Evolutionary conservation across 139 green algal species (phyloP).

Genomic region (Haematococcus lacustris): DNA sequence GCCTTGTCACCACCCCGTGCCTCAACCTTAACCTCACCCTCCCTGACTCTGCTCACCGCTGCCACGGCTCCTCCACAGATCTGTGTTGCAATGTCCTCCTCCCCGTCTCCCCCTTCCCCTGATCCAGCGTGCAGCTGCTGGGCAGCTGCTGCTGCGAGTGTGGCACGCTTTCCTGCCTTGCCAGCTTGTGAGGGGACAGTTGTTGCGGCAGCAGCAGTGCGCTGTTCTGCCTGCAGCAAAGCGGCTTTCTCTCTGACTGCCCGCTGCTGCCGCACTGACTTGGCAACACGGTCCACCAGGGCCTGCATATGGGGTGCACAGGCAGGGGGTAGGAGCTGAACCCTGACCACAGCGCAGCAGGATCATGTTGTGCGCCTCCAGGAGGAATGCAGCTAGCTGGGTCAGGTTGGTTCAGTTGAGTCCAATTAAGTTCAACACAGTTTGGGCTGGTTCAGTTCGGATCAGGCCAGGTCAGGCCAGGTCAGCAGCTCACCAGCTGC

Average conservation of each 20-base stretch:
- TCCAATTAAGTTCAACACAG: neutral
- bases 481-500: constrained; percentile 7
- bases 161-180: too few species aligned
- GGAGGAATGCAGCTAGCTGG: neutral
- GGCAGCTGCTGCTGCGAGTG: too few species aligned
- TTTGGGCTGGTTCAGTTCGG: too few species aligned
- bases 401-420: neutral
- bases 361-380: neutral
- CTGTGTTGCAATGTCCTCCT: neutral
- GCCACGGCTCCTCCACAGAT: too few species aligned
- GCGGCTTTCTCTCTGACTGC: neutral
- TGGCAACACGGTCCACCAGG: neutral
- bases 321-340: neutral
- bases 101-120: neutral
- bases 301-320: neutral
- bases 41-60: too few species aligned
- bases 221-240: neutral
- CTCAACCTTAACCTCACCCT: neutral
- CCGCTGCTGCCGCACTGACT: neutral
- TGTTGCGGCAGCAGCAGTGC: too few species aligned
- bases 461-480: too few species aligned
- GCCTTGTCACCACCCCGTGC: neutral
- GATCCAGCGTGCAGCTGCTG: neutral
- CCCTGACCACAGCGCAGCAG: neutral
- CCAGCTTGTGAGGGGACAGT: too few species aligned